Evolutionary conservation across 2,329 filamentous ascomycete species (phyloP).

Genomic region (Coniochaeta sp.): DNA sequence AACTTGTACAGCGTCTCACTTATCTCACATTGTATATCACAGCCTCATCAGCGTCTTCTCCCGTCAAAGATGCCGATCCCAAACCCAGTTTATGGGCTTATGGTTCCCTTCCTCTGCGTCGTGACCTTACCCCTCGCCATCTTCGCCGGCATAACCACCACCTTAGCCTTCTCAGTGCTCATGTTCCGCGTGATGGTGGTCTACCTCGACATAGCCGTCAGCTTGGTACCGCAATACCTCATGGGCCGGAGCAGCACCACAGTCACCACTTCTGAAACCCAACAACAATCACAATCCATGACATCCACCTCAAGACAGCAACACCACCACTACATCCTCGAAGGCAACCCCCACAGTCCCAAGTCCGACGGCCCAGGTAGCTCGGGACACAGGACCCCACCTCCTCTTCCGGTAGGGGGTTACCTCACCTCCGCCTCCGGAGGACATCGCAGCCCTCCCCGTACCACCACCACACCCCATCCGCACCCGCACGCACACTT

Average conservation of each 20-base stretch:
- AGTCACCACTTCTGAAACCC: too few relatives aligned
- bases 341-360: background rate
- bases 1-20: too few relatives aligned
- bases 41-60: too few relatives aligned
- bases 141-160: slow-evolving; percentile 57
- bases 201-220: slow-evolving; percentile 55
- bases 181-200: slow-evolving; percentile 53
- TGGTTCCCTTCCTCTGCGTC: slow-evolving; percentile 54
- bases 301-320: background rate
- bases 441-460: background rate
- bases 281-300: background rate
- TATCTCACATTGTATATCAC: too few relatives aligned
- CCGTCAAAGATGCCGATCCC: slow-evolving; percentile 47
- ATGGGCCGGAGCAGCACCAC: slow-evolving; percentile 28
- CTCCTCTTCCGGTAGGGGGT: background rate
- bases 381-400: background rate
- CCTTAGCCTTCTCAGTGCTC: slow-evolving; percentile 53
- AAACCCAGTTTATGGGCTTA: slow-evolving; percentile 47
- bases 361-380: background rate
- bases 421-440: background rate
- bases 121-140: slow-evolving; percentile 57
- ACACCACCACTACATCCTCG: background rate
- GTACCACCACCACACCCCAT: background rate
- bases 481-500: background rate
- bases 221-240: slow-evolving; percentile 50